phyloP scores from a whole-genome alignment of 169 alveolate genomes.

The Plasmodium billcollinsi region DNA sequence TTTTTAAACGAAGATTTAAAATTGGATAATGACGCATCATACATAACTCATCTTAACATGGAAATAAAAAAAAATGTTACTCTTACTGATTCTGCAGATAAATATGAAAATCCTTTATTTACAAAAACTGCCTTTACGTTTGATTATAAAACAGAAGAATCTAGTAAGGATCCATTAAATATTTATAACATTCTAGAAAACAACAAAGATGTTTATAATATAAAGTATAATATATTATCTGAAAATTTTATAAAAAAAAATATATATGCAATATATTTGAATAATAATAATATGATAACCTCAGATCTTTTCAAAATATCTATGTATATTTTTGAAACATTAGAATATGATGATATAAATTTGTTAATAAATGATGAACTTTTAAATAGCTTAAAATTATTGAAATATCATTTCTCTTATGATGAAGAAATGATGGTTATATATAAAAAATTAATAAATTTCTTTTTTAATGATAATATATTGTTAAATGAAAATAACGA shows the following conservation, averaged over 20 bases:
- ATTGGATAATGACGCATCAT: neutral
- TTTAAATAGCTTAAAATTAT: slow-evolving; percentile 14
- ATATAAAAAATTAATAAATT: slow-evolving; percentile 29
- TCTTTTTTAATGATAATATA: slow-evolving; percentile 44
- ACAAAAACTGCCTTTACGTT: slow-evolving; percentile 24
- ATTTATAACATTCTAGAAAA: slow-evolving; percentile 62
- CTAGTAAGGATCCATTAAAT: slow-evolving; percentile 42
- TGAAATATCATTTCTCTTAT: slow-evolving; percentile 6
- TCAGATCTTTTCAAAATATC: slow-evolving; percentile 44
- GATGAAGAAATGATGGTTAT: slow-evolving; percentile 28
- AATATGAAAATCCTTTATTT: slow-evolving; percentile 3
- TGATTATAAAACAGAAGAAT: slow-evolving; percentile 44
- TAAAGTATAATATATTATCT: neutral
- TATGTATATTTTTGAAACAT: slow-evolving; percentile 49
- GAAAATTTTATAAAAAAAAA: slow-evolving; percentile 29
- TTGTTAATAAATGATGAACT: slow-evolving; percentile 57
- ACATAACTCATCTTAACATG: neutral
- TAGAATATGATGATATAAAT: slow-evolving; percentile 63
- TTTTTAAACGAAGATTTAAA: neutral
- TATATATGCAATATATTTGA: slow-evolving; percentile 20
- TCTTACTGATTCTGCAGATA: neutral
- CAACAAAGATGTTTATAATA: slow-evolving; percentile 23
- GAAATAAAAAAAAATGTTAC: neutral
- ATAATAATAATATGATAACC: slow-evolving; percentile 8
- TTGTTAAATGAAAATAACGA: slow-evolving; percentile 71